A percentile compares a stretch with the other conserved stretches of the same genome.
phyloP scores from a whole-genome alignment of 768 basidiomycete genomes.

The Lentinula sp. region DNA sequence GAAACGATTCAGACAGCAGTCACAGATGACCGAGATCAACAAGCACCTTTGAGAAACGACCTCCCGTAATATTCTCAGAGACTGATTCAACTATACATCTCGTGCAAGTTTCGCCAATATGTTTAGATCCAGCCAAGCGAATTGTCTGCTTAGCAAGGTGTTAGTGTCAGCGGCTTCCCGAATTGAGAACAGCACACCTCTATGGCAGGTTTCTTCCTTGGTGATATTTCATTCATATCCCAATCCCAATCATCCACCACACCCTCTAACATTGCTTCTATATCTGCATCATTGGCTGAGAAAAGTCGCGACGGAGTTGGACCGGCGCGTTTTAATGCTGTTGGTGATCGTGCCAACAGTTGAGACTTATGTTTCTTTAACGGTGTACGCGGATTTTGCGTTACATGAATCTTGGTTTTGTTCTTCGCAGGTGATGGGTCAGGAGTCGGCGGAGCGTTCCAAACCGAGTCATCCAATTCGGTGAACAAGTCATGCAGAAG shows the following conservation, averaged over 20 bases:
- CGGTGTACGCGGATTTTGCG: constrained; percentile 14
- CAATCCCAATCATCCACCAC: constrained; percentile 71
- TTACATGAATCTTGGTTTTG: constrained; percentile 9
- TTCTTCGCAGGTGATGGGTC: constrained; percentile 24
- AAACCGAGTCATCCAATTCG: constrained; percentile 49
- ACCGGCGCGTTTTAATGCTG: constrained; percentile 6
- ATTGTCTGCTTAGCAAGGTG: constrained; percentile 2
- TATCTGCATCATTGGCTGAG: constrained; percentile 31
- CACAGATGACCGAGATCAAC: neutral
- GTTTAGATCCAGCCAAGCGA: constrained; percentile 8
- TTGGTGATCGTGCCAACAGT: constrained; percentile 2
- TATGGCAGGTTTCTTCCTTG: constrained; percentile 32
- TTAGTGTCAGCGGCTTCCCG: neutral
- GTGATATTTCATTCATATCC: constrained; percentile 49
- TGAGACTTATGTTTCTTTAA: constrained; percentile 4
- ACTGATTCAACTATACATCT: constrained; percentile 53
- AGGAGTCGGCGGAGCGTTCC: constrained; percentile 31
- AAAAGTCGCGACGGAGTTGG: constrained; percentile 18
- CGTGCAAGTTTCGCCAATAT: constrained; percentile 33
- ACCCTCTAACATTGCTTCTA: constrained; percentile 50
- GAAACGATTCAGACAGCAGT: neutral
- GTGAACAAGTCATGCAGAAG: constrained; percentile 52
- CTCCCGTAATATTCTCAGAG: constrained; percentile 22
- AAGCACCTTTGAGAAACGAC: constrained; percentile 36
- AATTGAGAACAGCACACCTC: constrained; percentile 6